Percentiles rank a stretch among this genome's conserved stretches.
Conservation (phyloP, 768 basidiomycete genomes). For the Paxillus involutus region DNA sequence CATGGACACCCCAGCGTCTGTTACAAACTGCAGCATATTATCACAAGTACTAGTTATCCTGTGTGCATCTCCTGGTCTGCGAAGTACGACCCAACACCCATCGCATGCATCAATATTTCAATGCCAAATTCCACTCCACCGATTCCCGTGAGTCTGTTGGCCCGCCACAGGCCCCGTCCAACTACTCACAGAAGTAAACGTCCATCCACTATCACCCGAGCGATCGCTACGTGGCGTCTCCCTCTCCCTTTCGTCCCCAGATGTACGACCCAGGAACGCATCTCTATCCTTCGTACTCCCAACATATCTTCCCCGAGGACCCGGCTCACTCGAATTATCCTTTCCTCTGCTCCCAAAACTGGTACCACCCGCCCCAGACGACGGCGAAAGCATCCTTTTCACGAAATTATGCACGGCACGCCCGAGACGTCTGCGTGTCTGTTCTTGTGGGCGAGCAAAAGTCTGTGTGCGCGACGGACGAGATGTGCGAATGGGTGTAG, state of each 20-base stretch:
- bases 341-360: not conserved
- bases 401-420: constrained; percentile 23
- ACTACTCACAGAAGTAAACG: constrained; percentile 15
- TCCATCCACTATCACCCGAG: constrained; percentile 19
- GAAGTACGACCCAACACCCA: no score
- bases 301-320: not conserved
- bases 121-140: constrained; percentile 27
- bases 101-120: not conserved
- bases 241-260: not conserved
- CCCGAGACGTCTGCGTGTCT: constrained; percentile 15
- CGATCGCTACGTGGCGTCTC: constrained; percentile 15
- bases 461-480: not conserved
- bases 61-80: no score
- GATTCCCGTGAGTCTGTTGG: not conserved
- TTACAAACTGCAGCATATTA: no score
- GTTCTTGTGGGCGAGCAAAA: not conserved
- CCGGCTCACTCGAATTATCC: not conserved
- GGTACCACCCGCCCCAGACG: not conserved
- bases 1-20: no score
- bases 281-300: not conserved
- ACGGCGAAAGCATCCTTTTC: constrained; percentile 17
- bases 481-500: not conserved
- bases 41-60: no score
- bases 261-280: constrained; percentile 2
- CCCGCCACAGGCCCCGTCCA: not conserved